Conservation (phyloP, 495 filamentous ascomycete genomes). For the Podospora fimiseda region DNA sequence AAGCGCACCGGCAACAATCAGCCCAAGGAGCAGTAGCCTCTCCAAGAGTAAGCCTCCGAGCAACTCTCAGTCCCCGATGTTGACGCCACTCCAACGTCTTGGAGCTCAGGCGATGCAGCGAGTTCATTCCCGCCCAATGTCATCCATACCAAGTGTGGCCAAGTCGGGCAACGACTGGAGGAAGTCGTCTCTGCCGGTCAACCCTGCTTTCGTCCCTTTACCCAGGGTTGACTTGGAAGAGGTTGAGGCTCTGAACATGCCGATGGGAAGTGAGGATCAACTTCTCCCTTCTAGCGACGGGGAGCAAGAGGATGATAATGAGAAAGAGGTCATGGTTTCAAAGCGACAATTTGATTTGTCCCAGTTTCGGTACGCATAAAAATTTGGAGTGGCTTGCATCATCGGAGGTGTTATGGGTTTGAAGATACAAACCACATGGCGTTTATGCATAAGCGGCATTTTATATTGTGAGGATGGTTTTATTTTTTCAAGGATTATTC, state of each 20-base stretch:
- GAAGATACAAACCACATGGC: not conserved
- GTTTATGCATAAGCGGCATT: constrained; percentile 14
- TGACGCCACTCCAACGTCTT: constrained; percentile 43
- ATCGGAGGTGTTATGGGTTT: not conserved
- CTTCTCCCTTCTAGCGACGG: constrained; percentile 66
- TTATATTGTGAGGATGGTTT: not conserved
- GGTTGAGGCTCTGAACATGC: constrained; percentile 31
- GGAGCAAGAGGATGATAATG: constrained; percentile 40
- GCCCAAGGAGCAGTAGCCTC: constrained; percentile 17
- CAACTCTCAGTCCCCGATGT: constrained; percentile 16
- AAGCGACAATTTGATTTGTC: constrained; percentile 43
- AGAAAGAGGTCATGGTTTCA: not conserved
- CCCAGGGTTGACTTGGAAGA: constrained; percentile 36
- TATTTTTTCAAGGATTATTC: not conserved
- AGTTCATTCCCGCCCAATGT: constrained; percentile 22
- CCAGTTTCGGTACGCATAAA: constrained; percentile 47
- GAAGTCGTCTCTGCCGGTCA: constrained; percentile 24
- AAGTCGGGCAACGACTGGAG: constrained; percentile 11
- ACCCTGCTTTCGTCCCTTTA: constrained; percentile 37
- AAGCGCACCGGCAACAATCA: constrained; percentile 24
- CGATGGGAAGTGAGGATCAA: constrained; percentile 68
- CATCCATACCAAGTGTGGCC: constrained; percentile 23
- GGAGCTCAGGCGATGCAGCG: constrained; percentile 38
- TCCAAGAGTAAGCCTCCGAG: constrained; percentile 8
- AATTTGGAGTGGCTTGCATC: not conserved